Conservation (phyloP, 169 alveolate species). For the Miamiensis avidus region DNA sequence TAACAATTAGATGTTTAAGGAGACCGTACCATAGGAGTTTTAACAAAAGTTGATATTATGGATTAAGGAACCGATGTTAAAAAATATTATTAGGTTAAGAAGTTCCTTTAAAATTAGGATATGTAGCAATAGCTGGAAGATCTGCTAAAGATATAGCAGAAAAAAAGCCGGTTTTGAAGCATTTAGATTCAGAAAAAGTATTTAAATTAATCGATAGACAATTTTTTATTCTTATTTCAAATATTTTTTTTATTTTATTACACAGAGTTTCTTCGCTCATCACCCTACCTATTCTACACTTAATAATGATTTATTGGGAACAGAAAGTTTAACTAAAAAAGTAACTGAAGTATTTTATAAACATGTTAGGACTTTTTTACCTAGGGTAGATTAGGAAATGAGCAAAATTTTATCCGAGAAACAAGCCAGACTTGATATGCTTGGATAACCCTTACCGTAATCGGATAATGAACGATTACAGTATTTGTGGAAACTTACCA, state of each 20-base stretch:
- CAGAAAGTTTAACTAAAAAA: constrained; percentile 93
- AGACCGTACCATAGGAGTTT: constrained; percentile 95
- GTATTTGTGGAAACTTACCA: constrained; percentile 95
- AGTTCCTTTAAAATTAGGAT: constrained; percentile 95
- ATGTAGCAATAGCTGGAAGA: constrained; percentile 95
- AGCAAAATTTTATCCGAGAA: constrained; percentile 59
- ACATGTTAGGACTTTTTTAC: constrained; percentile 95
- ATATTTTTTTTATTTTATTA: too few species aligned
- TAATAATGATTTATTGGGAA: constrained; percentile 92
- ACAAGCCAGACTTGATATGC: constrained; percentile 80
- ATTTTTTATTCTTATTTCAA: too few species aligned
- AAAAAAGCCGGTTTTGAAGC: constrained; percentile 87
- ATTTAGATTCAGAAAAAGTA: constrained; percentile 90
- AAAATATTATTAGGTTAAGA: constrained; percentile 95
- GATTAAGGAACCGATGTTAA: constrained; percentile 98
- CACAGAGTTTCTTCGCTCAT: constrained; percentile 64
- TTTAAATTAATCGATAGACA: constrained; percentile 30
- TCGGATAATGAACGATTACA: constrained; percentile 87
- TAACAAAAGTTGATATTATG: constrained; percentile 97
- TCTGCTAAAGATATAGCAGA: constrained; percentile 91
- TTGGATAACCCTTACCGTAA: constrained; percentile 93
- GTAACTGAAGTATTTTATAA: constrained; percentile 95
- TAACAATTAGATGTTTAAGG: constrained; percentile 96
- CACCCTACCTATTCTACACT: constrained; percentile 95
- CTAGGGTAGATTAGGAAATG: constrained; percentile 94